These are phyloP conservation scores for Coprinopsis sp. DNA, from an alignment of 768 basidiomycete species.

Conservation along the genomic window DNA sequence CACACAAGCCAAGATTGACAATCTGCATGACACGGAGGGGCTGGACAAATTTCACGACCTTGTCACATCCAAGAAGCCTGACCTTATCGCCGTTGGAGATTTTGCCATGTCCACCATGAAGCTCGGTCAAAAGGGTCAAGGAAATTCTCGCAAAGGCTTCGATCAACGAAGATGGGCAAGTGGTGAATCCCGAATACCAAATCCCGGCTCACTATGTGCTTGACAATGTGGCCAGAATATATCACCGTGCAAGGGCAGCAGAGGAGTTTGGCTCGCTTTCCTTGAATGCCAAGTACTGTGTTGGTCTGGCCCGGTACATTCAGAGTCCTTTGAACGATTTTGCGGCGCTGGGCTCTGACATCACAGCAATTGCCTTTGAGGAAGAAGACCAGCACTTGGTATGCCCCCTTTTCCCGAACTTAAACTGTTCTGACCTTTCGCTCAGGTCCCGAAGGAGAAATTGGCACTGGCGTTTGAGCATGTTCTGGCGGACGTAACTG, in stretches of 20 bases:
- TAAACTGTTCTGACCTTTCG: not conserved
- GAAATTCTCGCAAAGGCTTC: constrained; percentile 35
- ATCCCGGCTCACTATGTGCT: constrained; percentile 78
- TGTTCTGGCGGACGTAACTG: constrained; percentile 84
- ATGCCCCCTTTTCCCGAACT: constrained; percentile 16
- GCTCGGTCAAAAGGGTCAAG: constrained; percentile 60
- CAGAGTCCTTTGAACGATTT: constrained; percentile 96
- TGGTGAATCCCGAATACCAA: constrained; percentile 38
- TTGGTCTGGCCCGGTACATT: constrained; percentile 87
- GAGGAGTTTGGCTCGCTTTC: constrained; percentile 81
- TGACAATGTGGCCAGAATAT: constrained; percentile 92
- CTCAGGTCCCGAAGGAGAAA: constrained; percentile 82
- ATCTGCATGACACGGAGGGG: constrained; percentile 66
- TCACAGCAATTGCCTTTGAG: constrained; percentile 78
- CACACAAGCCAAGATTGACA: constrained; percentile 88
- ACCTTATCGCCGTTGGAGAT: constrained; percentile 86
- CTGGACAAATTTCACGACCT: constrained; percentile 76
- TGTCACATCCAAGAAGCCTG: constrained; percentile 74
- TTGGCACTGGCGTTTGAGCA: constrained; percentile 77
- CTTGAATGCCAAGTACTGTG: constrained; percentile 81
- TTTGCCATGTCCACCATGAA: constrained; percentile 79
- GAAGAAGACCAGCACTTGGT: constrained; percentile 86
- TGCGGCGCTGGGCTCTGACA: constrained; percentile 81
- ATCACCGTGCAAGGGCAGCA: constrained; percentile 80
- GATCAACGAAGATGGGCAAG: constrained; percentile 18